Percentiles rank a stretch among this genome's conserved stretches.
Evolutionary conservation across 768 basidiomycete genomes (phyloP).

Genomic region (Hericium rajendrae): DNA sequence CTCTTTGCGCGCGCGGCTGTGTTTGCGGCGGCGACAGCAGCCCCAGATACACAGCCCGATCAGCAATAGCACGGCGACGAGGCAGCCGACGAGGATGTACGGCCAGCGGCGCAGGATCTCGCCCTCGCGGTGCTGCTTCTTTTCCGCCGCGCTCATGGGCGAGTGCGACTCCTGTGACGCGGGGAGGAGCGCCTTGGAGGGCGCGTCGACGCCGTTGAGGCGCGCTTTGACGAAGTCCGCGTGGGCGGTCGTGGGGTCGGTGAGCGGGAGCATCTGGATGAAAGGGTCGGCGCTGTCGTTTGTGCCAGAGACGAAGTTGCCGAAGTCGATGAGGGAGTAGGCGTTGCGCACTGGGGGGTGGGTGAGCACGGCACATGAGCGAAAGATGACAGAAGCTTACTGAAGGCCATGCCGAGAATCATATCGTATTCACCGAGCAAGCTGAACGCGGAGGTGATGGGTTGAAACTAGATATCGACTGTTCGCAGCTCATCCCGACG

Average conservation of each 20-base stretch:
- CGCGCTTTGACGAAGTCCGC: conserved; percentile 60
- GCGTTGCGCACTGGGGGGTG: conserved; percentile 54
- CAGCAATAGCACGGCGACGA: conserved; percentile 37
- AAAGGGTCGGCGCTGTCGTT: conserved; percentile 47
- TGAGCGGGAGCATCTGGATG: conserved; percentile 59
- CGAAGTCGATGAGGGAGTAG: conserved; percentile 66
- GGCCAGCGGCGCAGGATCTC: conserved; percentile 64
- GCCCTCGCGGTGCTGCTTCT: conserved; percentile 58
- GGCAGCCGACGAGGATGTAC: conserved; percentile 55
- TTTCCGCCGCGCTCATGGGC: conserved; percentile 46
- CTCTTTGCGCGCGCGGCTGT: conserved; percentile 18
- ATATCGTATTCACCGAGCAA: conserved; percentile 71
- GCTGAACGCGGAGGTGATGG: conserved; percentile 73
- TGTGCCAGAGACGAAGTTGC: conserved; percentile 48
- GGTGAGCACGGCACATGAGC: not conserved
- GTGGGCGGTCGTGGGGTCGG: conserved; percentile 40
- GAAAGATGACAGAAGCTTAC: conserved; percentile 35
- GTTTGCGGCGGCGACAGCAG: conserved; percentile 36
- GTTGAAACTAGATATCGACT: conserved; percentile 52
- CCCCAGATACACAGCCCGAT: conserved; percentile 46
- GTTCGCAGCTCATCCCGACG: not conserved
- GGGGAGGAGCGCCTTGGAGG: conserved; percentile 54
- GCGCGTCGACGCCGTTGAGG: conserved; percentile 45
- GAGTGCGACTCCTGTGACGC: conserved; percentile 48
- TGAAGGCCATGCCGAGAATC: conserved; percentile 74